Base-by-base conservation (phyloP, 2,329 filamentous ascomycete species). In the Pseudovirgaria hyperparasitica region DNA sequence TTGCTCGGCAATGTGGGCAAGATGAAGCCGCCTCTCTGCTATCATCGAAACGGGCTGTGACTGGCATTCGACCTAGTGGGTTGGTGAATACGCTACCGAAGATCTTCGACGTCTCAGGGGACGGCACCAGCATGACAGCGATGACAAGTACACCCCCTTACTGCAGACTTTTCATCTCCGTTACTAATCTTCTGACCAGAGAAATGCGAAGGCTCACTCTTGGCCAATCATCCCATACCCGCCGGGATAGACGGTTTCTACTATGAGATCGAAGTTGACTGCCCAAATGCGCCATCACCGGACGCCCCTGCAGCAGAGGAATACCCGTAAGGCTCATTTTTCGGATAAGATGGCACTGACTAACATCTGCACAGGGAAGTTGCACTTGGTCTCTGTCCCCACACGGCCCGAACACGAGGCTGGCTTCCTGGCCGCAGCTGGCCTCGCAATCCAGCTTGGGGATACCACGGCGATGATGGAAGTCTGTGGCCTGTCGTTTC, bases 191-290 rank as follows among this genome's bases (percentile, higher is more conserved):
- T 21, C 6, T 22, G 9, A 8, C 20, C 9, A 17, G 11, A 15
- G 5, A 4, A 8, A n/a, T 4, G 4, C 20, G 16, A 11, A 5
- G 21, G 19, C 20, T 10, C 14, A 17, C 32, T 9, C 26, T 30
- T 9, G 23, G 30, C 26, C n/a, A 19, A 35, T 15, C 30, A 35
- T 25, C 30, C 30, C 9, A 28, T 33, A 11, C 30, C 29, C 14
- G 32, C 30, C 14, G 32, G 32, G 11, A 12, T 30, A 6, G 19
- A 28, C 14, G n/a, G 13, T 9, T 33, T 22, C 16, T 33, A 33
- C 21, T 35, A 26, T 18, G 32, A 35, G 16, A 21, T 32, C 11
- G 26, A 22, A 8, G 19, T 29, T 16, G 25, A 16, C n/a, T n/a
- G n/a, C n/a, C n/a, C n/a, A n/a, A n/a, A n/a, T n/a, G n/a, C n/a